phyloP scores from a whole-genome alignment of 148 eudicot genomes.

The Chenopodium suecicum region DNA sequence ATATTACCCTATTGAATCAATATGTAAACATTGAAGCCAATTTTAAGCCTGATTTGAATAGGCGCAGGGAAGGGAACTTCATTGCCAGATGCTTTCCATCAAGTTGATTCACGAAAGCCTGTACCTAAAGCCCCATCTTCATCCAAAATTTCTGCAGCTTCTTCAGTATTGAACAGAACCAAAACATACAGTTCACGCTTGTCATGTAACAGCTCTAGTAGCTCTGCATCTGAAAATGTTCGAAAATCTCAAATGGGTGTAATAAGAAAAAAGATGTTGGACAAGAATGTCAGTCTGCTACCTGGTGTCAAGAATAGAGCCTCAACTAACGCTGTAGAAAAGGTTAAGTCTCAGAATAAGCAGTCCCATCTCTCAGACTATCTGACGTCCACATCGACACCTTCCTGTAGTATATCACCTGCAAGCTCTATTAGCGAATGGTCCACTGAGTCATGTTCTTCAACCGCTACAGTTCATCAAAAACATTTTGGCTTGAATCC shows the following conservation, averaged over 20 bases:
- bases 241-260: constrained; percentile 34
- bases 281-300: constrained; percentile 36
- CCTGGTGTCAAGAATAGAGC: constrained; percentile 47
- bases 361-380: constrained; percentile 37
- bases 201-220: constrained; percentile 57
- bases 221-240: constrained; percentile 39
- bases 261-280: constrained; percentile 39
- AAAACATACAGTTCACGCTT: constrained; percentile 40
- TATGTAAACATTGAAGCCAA: background rate
- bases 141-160: constrained; percentile 41
- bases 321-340: constrained; percentile 44
- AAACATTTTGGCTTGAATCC: constrained; percentile 34
- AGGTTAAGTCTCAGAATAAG: constrained; percentile 38
- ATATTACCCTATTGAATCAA: background rate
- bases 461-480: constrained; percentile 53
- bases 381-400: constrained; percentile 41
- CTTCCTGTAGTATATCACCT: constrained; percentile 67
- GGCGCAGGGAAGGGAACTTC: constrained; percentile 43
- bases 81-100: constrained; percentile 31
- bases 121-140: constrained; percentile 44
- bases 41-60: constrained; percentile 25
- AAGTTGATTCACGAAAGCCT: constrained; percentile 36
- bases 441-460: constrained; percentile 76
- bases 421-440: constrained; percentile 91
- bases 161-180: constrained; percentile 42